These are phyloP conservation scores for Speleostelium caveatum DNA, from an alignment of 78 protist genomes.

Conservation along the genomic window DNA sequence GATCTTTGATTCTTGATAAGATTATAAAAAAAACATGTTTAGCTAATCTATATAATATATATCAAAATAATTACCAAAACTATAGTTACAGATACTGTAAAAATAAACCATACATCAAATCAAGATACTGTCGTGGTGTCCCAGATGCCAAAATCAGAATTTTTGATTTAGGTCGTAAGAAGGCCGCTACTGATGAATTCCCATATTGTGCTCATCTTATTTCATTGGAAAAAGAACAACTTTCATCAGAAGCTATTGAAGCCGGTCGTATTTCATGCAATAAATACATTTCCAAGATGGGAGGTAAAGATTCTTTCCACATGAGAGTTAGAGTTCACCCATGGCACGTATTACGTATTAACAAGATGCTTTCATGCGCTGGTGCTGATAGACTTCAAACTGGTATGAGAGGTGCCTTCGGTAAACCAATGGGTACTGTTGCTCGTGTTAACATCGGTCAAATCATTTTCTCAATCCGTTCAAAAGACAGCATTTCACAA, in stretches of 20 bases:
- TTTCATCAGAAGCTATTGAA: constrained; percentile 99
- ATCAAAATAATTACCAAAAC: no score
- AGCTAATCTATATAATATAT: no score
- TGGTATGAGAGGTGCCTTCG: constrained; percentile 99
- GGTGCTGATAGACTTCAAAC: constrained; percentile 99
- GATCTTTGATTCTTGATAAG: no score
- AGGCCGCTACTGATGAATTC: constrained; percentile 97
- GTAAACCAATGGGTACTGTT: constrained; percentile 98
- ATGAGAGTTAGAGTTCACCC: constrained; percentile 99
- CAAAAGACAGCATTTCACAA: constrained; percentile 82
- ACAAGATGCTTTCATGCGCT: constrained; percentile 99
- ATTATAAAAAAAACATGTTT: no score
- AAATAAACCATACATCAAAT: constrained; percentile 99
- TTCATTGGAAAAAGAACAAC: constrained; percentile 98
- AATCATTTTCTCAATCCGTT: constrained; percentile 97
- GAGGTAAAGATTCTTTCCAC: constrained; percentile 99
- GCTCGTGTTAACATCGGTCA: constrained; percentile 99
- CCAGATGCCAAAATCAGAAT: constrained; percentile 97
- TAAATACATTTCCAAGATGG: constrained; percentile 98
- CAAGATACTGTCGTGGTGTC: constrained; percentile 99
- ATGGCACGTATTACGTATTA: constrained; percentile 99
- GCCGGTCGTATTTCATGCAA: constrained; percentile 99
- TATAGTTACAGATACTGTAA: constrained; percentile 97
- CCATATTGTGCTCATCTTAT: constrained; percentile 98
- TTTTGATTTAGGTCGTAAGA: constrained; percentile 98